Conservation (phyloP, 192 early-diverging fungal species). For the Backusella circina region DNA sequence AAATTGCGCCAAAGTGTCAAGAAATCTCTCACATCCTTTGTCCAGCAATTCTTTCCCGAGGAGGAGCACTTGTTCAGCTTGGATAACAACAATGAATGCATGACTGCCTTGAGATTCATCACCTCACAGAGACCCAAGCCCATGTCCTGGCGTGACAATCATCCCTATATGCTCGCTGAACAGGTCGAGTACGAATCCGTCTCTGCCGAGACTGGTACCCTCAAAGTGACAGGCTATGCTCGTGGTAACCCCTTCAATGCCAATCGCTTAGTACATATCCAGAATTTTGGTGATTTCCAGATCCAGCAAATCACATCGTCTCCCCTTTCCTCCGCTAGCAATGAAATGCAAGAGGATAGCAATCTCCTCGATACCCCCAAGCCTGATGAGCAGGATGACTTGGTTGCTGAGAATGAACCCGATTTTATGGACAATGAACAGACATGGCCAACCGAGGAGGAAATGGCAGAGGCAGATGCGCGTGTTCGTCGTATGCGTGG, state of each 20-base stretch:
- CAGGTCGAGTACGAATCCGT: conserved; percentile 60
- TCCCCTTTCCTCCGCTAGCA: not conserved
- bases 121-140: conserved; percentile 75
- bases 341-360: conserved; percentile 34
- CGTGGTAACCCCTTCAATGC: conserved; percentile 84
- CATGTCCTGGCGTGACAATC: conserved; percentile 81
- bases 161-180: conserved; percentile 87
- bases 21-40: conserved; percentile 82
- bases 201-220: conserved; percentile 50
- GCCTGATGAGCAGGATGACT: conserved; percentile 68
- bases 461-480: conserved; percentile 77
- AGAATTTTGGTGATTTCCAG: conserved; percentile 94
- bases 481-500: conserved; percentile 30
- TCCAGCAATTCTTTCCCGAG: conserved; percentile 86
- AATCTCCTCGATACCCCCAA: conserved; percentile 66
- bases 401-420: conserved; percentile 84
- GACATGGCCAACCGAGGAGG: conserved; percentile 98
- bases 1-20: conserved; percentile 75
- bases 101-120: conserved; percentile 72
- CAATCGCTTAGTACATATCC: conserved; percentile 89
- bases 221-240: conserved; percentile 84
- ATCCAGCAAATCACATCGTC: conserved; percentile 51
- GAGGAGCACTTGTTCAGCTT: conserved; percentile 66
- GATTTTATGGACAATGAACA: conserved; percentile 92
- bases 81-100: conserved; percentile 53